Evolutionary conservation across 2,329 filamentous ascomycete genomes (phyloP).

Genomic region (Aspergillus ustus): DNA sequence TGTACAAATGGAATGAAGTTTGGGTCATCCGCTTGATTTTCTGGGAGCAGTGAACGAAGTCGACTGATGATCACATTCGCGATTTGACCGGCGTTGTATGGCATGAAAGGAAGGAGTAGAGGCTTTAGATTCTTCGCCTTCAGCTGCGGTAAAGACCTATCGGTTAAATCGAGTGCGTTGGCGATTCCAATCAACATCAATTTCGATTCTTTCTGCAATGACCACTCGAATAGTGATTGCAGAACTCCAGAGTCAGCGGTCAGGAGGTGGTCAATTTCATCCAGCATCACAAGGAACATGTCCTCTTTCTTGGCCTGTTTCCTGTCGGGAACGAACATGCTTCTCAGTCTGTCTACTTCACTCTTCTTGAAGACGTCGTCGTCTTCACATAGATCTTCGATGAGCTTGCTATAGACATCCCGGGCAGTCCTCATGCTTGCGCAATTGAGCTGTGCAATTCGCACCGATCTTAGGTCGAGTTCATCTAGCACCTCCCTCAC

Average conservation of each 20-base stretch:
- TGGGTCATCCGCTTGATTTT: conserved; percentile 45
- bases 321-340: conserved; percentile 70
- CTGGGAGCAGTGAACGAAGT: conserved; percentile 72
- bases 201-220: conserved; percentile 76
- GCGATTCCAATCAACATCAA: conserved; percentile 90
- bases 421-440: conserved; percentile 91
- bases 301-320: conserved; percentile 39
- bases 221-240: conserved; percentile 97
- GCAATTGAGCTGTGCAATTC: conserved; percentile 86
- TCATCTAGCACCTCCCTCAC: conserved; percentile 76
- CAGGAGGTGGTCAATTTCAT: conserved; percentile 94
- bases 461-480: conserved; percentile 59
- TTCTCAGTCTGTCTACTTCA: conserved; percentile 69
- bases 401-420: conserved; percentile 80
- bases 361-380: conserved; percentile 67
- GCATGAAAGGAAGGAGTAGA: conserved; percentile 85
- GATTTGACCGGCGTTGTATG: conserved; percentile 87
- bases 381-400: conserved; percentile 70
- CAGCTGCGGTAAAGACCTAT: conserved; percentile 89
- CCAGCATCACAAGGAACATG: conserved; percentile 82
- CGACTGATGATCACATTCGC: conserved; percentile 84
- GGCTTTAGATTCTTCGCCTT: conserved; percentile 93
- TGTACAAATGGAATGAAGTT: conserved; percentile 85
- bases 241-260: conserved; percentile 86
- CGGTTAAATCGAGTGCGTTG: conserved; percentile 93